These are phyloP conservation scores for Xylaria sp. DNA, from an alignment of 2,329 filamentous ascomycete species.

Conservation along the genomic window DNA sequence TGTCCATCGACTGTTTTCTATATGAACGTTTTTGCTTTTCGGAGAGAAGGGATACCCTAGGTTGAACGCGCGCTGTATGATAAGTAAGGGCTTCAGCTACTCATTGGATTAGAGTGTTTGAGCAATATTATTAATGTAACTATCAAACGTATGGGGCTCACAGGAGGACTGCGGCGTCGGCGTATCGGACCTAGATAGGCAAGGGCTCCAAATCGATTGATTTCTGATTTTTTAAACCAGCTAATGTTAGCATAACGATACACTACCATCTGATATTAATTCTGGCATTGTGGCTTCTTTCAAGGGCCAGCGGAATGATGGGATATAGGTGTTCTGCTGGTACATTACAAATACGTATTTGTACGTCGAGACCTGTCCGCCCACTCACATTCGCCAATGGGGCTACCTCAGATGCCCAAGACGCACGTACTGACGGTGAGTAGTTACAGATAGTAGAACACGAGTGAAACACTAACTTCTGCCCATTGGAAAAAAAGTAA, in stretches of 20 bases:
- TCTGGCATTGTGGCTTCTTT: not conserved
- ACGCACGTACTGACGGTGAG: no score
- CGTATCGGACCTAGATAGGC: conserved; percentile 16
- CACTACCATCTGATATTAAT: not conserved
- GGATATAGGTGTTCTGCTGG: not conserved
- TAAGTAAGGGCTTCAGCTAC: conserved; percentile 14
- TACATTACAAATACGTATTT: not conserved
- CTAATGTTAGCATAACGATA: not conserved
- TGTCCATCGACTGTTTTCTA: not conserved
- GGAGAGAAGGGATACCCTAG: conserved; percentile 18
- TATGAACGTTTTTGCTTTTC: not conserved
- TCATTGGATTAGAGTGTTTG: conserved; percentile 22
- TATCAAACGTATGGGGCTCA: conserved; percentile 5
- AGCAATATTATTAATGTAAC: conserved; percentile 21
- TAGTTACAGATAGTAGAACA: no score
- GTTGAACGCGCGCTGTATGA: conserved; percentile 25
- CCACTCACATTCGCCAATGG: no score
- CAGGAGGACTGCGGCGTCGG: conserved; percentile 13
- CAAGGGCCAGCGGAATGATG: not conserved
- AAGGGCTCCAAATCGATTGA: not conserved
- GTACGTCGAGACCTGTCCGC: no score
- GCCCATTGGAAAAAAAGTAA: no score
- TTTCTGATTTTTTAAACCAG: not conserved
- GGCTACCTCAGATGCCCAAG: not conserved
- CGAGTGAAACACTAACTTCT: no score